Conservation (phyloP, 2,329 filamentous ascomycete genomes). For the Ploettnerulaceae sp. region DNA sequence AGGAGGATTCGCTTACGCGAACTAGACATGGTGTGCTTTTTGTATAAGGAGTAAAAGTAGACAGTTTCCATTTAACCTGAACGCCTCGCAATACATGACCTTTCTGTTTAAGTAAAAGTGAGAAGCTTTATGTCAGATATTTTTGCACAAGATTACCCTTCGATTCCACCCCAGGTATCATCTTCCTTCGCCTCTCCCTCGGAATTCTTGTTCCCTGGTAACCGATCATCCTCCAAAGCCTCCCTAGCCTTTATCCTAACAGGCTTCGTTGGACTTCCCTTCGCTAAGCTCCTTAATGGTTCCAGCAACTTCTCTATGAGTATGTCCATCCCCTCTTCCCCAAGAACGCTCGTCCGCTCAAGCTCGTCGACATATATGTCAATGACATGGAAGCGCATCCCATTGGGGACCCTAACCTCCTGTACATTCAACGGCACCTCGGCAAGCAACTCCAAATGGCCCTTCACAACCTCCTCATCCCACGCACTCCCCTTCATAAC, state of each 20-base stretch:
- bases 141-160: slow-evolving; percentile 23
- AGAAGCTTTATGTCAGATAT: not conserved
- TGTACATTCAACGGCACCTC: slow-evolving; percentile 41
- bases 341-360: slow-evolving; percentile 59
- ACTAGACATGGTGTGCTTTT: slow-evolving; percentile 6
- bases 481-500: slow-evolving; percentile 37
- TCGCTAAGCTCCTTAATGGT: slow-evolving; percentile 41
- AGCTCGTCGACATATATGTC: slow-evolving; percentile 92
- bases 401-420: slow-evolving; percentile 62
- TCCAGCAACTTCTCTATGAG: slow-evolving; percentile 38
- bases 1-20: slow-evolving; percentile 19
- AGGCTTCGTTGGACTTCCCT: slow-evolving; percentile 60
- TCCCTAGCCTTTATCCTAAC: slow-evolving; percentile 67
- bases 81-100: slow-evolving; percentile 22
- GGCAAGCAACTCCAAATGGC: slow-evolving; percentile 44
- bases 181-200: slow-evolving; percentile 35
- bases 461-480: slow-evolving; percentile 36
- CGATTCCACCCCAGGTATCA: slow-evolving; percentile 35
- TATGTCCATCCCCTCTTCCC: slow-evolving; percentile 35
- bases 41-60: slow-evolving; percentile 19
- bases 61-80: slow-evolving; percentile 16
- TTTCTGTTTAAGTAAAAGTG: slow-evolving; percentile 4
- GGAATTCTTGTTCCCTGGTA: slow-evolving; percentile 55
- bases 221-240: slow-evolving; percentile 65
- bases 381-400: slow-evolving; percentile 77